phyloP scores from a whole-genome alignment of 31 red algal species.

The Asparagopsis taxiformis region DNA sequence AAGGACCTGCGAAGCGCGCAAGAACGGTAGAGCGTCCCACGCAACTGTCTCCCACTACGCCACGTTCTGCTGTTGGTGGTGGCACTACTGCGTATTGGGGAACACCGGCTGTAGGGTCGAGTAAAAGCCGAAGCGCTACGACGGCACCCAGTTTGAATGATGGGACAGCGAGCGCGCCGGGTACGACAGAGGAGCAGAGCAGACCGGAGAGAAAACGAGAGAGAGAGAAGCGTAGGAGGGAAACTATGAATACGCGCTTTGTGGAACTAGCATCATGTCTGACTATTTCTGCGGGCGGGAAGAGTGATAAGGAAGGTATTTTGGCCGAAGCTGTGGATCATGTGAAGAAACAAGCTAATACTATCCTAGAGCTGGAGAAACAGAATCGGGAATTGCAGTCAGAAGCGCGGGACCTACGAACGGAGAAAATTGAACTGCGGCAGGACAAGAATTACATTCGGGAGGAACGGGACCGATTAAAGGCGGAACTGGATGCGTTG shows the following conservation, averaged over 20 bases:
- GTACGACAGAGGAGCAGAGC: conserved; percentile 23
- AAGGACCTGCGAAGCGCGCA: not conserved
- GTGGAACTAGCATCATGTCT: conserved; percentile 28
- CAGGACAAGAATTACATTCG: conserved; percentile 45
- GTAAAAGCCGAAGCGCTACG: too few relatives aligned
- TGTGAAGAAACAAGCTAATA: conserved; percentile 32
- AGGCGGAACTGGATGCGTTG: conserved; percentile 27
- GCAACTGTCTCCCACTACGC: conserved; percentile 3
- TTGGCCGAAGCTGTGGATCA: conserved; percentile 49
- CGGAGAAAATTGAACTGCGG: conserved; percentile 42
- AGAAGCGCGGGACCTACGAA: conserved; percentile 39
- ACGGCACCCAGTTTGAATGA: too few relatives aligned
- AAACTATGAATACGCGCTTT: conserved; percentile 50
- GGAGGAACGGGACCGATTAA: conserved; percentile 38
- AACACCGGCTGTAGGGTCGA: not conserved
- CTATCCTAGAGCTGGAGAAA: conserved; percentile 16
- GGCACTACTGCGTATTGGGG: conserved; percentile 2
- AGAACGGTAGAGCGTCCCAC: not conserved
- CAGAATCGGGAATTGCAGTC: conserved; percentile 23
- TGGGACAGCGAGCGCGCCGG: not conserved
- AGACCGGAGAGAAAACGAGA: conserved; percentile 49
- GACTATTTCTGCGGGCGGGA: conserved; percentile 30
- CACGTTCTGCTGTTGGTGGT: not conserved
- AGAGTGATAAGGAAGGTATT: conserved; percentile 50
- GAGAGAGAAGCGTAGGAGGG: conserved; percentile 48